A percentile compares a stretch with the other conserved stretches of the same genome.
Conservation (phyloP, 2,329 filamentous ascomycete species). For the Aspergillus sp. region DNA sequence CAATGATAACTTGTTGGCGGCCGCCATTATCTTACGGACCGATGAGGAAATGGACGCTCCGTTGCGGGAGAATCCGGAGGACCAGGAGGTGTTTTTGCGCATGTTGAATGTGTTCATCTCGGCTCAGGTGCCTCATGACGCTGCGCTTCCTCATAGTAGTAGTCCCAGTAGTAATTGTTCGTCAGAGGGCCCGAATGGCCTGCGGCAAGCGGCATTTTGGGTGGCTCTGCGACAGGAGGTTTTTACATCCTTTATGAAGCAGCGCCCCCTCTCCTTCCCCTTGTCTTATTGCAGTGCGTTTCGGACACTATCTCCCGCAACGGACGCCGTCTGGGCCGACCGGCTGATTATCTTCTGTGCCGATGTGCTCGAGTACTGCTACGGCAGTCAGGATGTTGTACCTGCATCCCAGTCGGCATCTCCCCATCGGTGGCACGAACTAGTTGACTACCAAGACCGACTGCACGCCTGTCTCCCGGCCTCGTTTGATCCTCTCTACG, state of each 20-base stretch:
- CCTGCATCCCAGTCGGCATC: conserved; percentile 7
- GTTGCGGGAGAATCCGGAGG: conserved; percentile 12
- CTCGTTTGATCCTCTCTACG: conserved; percentile 52
- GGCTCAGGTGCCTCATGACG: conserved; percentile 11
- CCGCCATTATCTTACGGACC: conserved; percentile 31
- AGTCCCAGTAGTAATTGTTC: background rate
- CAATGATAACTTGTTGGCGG: conserved; percentile 33
- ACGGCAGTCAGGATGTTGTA: conserved; percentile 27
- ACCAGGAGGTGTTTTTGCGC: conserved; percentile 15
- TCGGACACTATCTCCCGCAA: conserved; percentile 27
- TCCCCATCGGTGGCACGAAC: conserved; percentile 16
- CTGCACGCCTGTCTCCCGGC: conserved; percentile 45
- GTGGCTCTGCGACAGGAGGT: conserved; percentile 46
- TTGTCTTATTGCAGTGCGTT: conserved; percentile 34
- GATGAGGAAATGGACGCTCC: conserved; percentile 38
- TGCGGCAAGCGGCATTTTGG: conserved; percentile 43
- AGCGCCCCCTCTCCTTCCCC: conserved; percentile 31
- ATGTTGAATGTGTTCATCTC: conserved; percentile 17
- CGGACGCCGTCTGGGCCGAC: conserved; percentile 34
- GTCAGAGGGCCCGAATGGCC: conserved; percentile 12
- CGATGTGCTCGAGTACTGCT: conserved; percentile 59
- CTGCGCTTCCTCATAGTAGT: background rate
- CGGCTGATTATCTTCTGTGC: conserved; percentile 56
- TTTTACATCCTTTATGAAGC: conserved; percentile 40
- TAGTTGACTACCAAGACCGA: conserved; percentile 41